Base-by-base conservation (phyloP, 192 early-diverging fungal genomes). In the Obelidium mucronatum region DNA sequence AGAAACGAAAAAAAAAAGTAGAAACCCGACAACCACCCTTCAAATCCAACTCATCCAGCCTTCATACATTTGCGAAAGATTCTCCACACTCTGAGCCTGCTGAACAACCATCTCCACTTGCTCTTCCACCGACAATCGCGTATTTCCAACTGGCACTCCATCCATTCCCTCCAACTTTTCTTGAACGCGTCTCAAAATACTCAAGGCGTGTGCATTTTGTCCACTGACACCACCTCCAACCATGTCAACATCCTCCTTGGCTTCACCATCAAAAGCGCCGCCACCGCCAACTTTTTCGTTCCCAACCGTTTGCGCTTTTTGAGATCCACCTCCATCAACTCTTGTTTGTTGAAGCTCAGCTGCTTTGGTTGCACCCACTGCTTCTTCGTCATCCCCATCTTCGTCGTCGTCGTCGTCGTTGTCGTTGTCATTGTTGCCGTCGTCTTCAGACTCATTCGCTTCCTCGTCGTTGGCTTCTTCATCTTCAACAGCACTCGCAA, bases 1-100 rank as follows among this genome's bases (percentile, higher is more conserved):
- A 48, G 44, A 48, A 48, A 48, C 44, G 44, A 19, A 19, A 48
- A 48, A 48, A 6, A 48, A 48, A 6, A 6, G 8, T 15, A 6
- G 44, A 48, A 48, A 48, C 44, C n/a, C n/a, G 44, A 48, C 8
- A 48, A 6, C 58, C 13, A 60, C 58, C 67, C 28, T 44, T n/a
- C 87, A 95, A 31, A 95, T 88, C 94, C 94, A 95, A 28, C 87
- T 84, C 64, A 93, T 95, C 94, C 94, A 95, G 1, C 94, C 94
- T 80, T 95, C 94, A 70, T 93, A 95, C 93, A 95, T 93, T 24
- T 83, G 71, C n/a, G 90, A 83, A 8, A 95, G 79, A 75, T 92
- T 92, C 65, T 93, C 88, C 3, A 81, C 75, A 73, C 85, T 84
- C 0, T 78, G 89, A 2, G 94, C 94, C 69, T 93, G 82, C 30